Conservation (phyloP, 1,139 yeast species). For the Lodderomyces beijingensis region DNA sequence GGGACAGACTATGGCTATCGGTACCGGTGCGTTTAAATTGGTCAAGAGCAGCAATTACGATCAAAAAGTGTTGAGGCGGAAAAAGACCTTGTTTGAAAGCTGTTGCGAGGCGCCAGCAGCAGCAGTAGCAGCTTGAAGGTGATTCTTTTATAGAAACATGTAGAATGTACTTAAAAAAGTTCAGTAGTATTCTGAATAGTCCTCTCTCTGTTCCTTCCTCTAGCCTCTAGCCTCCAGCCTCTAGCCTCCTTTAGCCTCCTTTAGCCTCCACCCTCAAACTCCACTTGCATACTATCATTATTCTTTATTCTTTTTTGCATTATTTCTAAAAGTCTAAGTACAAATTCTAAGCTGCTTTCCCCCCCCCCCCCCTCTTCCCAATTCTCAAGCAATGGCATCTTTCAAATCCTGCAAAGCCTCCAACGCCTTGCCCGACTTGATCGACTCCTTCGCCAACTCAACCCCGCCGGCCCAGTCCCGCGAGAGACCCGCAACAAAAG, state of each 20-base stretch:
- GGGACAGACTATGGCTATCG: conserved; percentile 96
- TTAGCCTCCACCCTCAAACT: too few relatives aligned
- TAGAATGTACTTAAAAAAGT: neutral
- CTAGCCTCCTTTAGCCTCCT: too few relatives aligned
- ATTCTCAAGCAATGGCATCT: conserved; percentile 2
- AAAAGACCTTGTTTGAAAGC: conserved; percentile 60
- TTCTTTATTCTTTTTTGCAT: too few relatives aligned
- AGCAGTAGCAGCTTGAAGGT: neutral
- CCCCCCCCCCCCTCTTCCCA: neutral
- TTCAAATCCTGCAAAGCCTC: conserved; percentile 51
- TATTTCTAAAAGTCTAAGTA: too few relatives aligned
- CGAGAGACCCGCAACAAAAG: conserved; percentile 70
- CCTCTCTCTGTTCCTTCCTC: neutral
- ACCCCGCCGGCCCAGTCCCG: conserved; percentile 75
- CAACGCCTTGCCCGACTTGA: conserved; percentile 63
- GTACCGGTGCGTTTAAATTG: conserved; percentile 94
- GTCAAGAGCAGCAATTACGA: conserved; percentile 54
- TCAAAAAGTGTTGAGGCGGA: conserved; percentile 41
- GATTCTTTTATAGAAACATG: neutral
- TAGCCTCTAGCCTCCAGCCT: too few relatives aligned
- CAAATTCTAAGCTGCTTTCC: too few relatives aligned
- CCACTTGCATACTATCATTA: too few relatives aligned
- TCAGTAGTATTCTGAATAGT: neutral
- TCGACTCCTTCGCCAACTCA: conserved; percentile 62
- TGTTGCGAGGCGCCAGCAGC: conserved; percentile 24